Conservation (phyloP, 2,329 filamentous ascomycete species). For the Achaetomium macrosporum region DNA sequence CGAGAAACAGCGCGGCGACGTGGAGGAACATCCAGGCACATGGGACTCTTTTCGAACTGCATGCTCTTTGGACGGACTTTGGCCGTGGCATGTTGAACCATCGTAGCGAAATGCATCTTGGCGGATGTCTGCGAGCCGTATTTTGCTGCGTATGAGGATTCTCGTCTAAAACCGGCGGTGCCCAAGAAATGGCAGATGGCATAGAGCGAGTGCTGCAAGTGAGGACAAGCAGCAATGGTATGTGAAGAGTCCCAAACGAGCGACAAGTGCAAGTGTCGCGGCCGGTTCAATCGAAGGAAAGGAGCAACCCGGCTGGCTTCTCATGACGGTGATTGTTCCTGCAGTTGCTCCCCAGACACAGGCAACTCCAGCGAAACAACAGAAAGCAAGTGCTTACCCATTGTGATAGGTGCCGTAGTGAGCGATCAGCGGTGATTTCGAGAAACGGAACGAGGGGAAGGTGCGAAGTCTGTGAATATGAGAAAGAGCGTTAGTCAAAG, state of each 20-base stretch:
- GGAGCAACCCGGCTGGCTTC: slow-evolving; percentile 17
- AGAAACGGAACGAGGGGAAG: slow-evolving; percentile 19
- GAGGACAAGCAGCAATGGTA: slow-evolving; percentile 27
- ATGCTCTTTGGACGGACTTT: slow-evolving; percentile 44
- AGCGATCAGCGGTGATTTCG: slow-evolving; percentile 11
- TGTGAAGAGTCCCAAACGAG: not conserved
- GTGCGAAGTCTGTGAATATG: slow-evolving; percentile 19
- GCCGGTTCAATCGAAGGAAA: slow-evolving; percentile 4
- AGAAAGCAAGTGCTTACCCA: slow-evolving; percentile 40
- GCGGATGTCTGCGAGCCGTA: slow-evolving; percentile 11
- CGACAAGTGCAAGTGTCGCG: not conserved
- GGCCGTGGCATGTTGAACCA: slow-evolving; percentile 35
- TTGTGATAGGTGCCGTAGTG: slow-evolving; percentile 31
- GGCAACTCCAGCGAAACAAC: slow-evolving; percentile 19
- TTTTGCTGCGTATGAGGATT: slow-evolving; percentile 27
- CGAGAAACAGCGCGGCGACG: slow-evolving; percentile 12
- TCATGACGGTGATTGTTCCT: slow-evolving; percentile 17
- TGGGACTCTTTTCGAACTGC: slow-evolving; percentile 40
- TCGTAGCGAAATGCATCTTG: slow-evolving; percentile 37
- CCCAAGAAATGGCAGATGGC: slow-evolving; percentile 45
- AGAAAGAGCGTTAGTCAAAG: slow-evolving; percentile 20
- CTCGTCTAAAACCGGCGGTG: slow-evolving; percentile 30
- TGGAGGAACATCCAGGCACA: slow-evolving; percentile 15
- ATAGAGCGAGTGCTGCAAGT: slow-evolving; percentile 31
- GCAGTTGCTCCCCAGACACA: slow-evolving; percentile 16